Evolutionary conservation across 495 filamentous ascomycete genomes (phyloP), one percentile per base, ranked within the genome.

Genomic region (Trichodelitschia bisporula): DNA sequence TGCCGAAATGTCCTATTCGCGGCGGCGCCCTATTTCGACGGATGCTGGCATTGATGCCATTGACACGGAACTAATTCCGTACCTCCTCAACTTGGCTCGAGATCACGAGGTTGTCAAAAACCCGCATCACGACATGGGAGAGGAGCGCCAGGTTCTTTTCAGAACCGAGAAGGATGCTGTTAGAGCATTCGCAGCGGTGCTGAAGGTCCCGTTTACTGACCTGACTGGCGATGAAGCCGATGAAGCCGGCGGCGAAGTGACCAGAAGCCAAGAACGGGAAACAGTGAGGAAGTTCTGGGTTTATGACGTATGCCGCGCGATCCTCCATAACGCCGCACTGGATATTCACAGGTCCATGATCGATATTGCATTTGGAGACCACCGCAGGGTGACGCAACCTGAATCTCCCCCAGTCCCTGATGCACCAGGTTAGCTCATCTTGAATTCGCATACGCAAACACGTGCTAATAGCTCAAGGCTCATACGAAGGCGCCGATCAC

Each of bases 321-420:
- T 77, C 2, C 40, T 79, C 29, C 58, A 72, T 60, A 62, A 61
- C 31, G 61, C 61, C n/a, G n/a, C n/a, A n/a, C n/a, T n/a, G n/a
- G n/a, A n/a, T n/a, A n/a, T n/a, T n/a, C 29, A 37, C 24, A 25
- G 26, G n/a, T n/a, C n/a, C 19, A 14, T 29, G 5, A 12, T 16
- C 4, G 40, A n/a, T n/a, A n/a, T n/a, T n/a, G n/a, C n/a, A n/a
- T n/a, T n/a, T n/a, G n/a, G n/a, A n/a, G n/a, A n/a, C n/a, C n/a
- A n/a, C n/a, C n/a, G n/a, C n/a, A n/a, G n/a, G n/a, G n/a, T n/a
- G n/a, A n/a, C n/a, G n/a, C n/a, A n/a, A n/a, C n/a, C n/a, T n/a
- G n/a, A n/a, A n/a, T n/a, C n/a, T n/a, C n/a, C n/a, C n/a, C n/a
- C n/a, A n/a, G n/a, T n/a, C n/a, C n/a, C n/a, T n/a, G n/a, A n/a